Conservation (phyloP, 208 protist genomes). For the Wallacemonas sp. region DNA sequence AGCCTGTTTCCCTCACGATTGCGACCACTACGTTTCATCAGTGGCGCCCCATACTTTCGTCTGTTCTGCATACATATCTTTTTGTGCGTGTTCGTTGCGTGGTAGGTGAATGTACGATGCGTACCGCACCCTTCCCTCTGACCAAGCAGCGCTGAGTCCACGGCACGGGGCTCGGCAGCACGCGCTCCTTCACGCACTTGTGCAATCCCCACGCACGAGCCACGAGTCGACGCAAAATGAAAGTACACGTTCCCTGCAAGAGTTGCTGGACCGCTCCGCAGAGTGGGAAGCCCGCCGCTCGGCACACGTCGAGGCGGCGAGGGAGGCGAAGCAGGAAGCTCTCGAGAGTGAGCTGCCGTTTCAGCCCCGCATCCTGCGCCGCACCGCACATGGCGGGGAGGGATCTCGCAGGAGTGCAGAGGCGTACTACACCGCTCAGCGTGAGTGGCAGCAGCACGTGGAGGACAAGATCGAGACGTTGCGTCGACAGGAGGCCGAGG, state of each 20-base stretch:
- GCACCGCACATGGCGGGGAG: not conserved
- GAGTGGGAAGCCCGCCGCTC: not conserved
- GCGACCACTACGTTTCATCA: not conserved
- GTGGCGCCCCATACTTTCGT: not conserved
- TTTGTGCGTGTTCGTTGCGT: too few species aligned
- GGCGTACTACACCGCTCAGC: constrained; percentile 1
- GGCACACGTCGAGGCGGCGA: not conserved
- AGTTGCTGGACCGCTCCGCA: constrained; percentile 1
- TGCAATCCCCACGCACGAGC: not conserved
- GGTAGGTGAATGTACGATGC: constrained; percentile 18
- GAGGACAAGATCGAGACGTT: not conserved
- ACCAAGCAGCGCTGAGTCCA: not conserved
- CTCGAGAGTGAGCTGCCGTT: not conserved
- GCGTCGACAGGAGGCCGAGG: not conserved
- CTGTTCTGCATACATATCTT: not conserved
- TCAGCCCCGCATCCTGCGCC: not conserved
- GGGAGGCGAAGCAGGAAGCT: not conserved
- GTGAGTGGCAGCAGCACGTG: constrained; percentile 10
- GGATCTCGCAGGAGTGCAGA: not conserved
- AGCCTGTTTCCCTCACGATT: not conserved
- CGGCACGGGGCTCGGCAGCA: not conserved
- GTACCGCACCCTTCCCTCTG: constrained; percentile 11
- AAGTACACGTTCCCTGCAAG: not conserved
- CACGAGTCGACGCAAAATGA: not conserved
- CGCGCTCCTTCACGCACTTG: not conserved